Evolutionary conservation across 1,284 basidiomycete genomes (phyloP).

Genomic region (Marasmius sp.): DNA sequence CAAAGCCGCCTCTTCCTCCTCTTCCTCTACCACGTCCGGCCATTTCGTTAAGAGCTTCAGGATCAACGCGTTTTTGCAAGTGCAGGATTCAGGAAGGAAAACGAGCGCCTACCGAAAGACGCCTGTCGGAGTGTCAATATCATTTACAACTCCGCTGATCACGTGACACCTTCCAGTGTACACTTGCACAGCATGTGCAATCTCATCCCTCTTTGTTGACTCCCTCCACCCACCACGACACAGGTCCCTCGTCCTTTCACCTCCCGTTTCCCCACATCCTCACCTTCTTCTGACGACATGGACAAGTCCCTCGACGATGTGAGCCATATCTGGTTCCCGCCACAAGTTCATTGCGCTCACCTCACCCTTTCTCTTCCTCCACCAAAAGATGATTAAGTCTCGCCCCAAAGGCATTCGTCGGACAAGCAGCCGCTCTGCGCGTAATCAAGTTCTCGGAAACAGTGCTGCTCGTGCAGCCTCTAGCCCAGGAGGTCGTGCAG

Average conservation of each 20-base stretch:
- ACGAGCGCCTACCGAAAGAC: too few relatives aligned
- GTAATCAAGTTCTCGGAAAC: conserved; percentile 60
- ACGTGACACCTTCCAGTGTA: conserved; percentile 13
- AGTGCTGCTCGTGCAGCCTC: conserved; percentile 25
- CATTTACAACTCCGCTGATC: too few relatives aligned
- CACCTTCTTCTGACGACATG: conserved; percentile 39
- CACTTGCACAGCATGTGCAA: not conserved
- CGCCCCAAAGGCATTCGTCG: conserved; percentile 39
- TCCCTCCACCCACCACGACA: conserved; percentile 10
- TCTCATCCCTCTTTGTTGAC: conserved; percentile 12
- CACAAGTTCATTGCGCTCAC: conserved; percentile 6
- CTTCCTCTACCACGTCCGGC: conserved; percentile 54
- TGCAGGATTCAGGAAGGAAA: not conserved
- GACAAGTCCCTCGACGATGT: conserved; percentile 90
- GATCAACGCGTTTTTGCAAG: not conserved
- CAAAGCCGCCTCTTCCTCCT: conserved; percentile 54
- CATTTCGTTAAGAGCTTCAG: not conserved
- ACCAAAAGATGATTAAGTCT: conserved; percentile 69
- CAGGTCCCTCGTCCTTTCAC: conserved; percentile 6
- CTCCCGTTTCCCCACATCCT: conserved; percentile 3
- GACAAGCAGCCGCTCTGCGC: conserved; percentile 46
- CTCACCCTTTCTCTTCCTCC: conserved; percentile 16
- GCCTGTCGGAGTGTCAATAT: too few relatives aligned
- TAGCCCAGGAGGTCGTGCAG: conserved; percentile 29
- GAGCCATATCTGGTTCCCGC: not conserved